Base-by-base conservation (phyloP, 2,329 filamentous ascomycete genomes). In the Fonsecaea pedrosoi region DNA sequence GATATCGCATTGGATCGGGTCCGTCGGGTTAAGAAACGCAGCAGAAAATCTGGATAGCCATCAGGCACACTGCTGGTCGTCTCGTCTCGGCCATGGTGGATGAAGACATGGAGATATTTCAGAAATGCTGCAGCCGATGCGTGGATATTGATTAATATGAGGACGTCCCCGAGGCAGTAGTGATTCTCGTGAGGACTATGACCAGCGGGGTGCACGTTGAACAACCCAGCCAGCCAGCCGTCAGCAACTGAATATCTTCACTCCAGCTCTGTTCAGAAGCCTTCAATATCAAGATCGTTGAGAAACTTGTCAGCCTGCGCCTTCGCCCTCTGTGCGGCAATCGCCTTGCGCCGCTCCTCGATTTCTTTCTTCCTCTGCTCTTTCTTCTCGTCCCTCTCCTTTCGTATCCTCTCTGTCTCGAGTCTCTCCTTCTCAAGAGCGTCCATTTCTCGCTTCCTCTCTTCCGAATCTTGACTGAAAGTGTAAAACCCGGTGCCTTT, bases 401-500 rank as follows among this genome's bases (percentile, higher is more conserved):
- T 78, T 66, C 90, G 82, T 72, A 85, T 85, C 62, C 82, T 81
- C 78, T 93, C 90, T 60, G 92, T 95, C 75, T 87, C 86, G 69
- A 82, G 79, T 66, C 91, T 83, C 77, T 92, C 89, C 72, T 84
- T 82, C 70, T 87, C 85, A 63, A 97, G 81, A 54, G 84, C 85
- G 71, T 86, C 84, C 92, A 98, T 97, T 83, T 98, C 92, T 73
- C 79, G 78, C 75, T 89, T 83, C 56, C 86, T 79, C 70, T 83
- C 82, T 71, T 86, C 88, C 75, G 90, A 89, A 77, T 96, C 90
- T 71, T 86, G 86, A 66, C 90, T 92, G 76, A 99, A 98, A 64
- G 90, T 89, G 81, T 93, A 97, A 80, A 98, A 99, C 0, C 92
- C 95, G 0, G 91, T 92, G 3, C 95, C 95, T 74, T 95, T 94